A percentile compares a stretch with the other conserved stretches of the same genome.
phyloP scores from a whole-genome alignment of 306 rosid species.

The Vigna unguiculata region DNA sequence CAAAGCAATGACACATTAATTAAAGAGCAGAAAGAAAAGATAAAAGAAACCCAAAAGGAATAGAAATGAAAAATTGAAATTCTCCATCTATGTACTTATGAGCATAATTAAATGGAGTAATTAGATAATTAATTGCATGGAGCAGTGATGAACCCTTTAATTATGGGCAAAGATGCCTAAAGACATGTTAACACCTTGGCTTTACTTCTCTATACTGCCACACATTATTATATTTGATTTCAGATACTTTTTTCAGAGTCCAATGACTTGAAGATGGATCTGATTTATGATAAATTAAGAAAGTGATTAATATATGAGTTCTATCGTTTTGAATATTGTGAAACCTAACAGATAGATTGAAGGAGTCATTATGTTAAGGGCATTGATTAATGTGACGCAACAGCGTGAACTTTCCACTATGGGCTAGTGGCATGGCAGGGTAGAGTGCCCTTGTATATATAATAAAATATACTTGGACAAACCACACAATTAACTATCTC shows the following conservation, averaged over 20 bases:
- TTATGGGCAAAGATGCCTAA: constrained; percentile 38
- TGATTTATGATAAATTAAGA: constrained; percentile 6
- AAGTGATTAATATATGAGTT: neutral
- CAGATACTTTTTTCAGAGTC: neutral
- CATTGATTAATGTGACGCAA: constrained; percentile 34
- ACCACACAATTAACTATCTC: neutral
- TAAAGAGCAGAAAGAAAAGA: neutral
- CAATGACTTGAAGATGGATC: neutral
- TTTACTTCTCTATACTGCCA: constrained; percentile 33
- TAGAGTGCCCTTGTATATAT: constrained; percentile 41
- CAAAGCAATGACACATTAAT: constrained; percentile 23
- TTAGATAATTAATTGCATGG: constrained; percentile 2
- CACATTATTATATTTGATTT: constrained; percentile 18
- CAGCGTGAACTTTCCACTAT: constrained; percentile 50
- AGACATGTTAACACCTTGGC: constrained; percentile 19
- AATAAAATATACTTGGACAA: neutral
- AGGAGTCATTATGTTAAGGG: constrained; percentile 30
- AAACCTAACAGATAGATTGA: constrained; percentile 22
- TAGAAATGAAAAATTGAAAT: constrained; percentile 7
- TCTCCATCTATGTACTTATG: neutral
- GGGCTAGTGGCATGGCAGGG: constrained; percentile 27
- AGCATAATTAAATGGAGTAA: too few relatives aligned
- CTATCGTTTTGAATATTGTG: constrained; percentile 30
- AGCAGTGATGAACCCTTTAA: constrained; percentile 36
- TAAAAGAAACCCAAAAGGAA: neutral